phyloP scores from a whole-genome alignment of 2,329 filamentous ascomycete species.

The Fusarium sp. region DNA sequence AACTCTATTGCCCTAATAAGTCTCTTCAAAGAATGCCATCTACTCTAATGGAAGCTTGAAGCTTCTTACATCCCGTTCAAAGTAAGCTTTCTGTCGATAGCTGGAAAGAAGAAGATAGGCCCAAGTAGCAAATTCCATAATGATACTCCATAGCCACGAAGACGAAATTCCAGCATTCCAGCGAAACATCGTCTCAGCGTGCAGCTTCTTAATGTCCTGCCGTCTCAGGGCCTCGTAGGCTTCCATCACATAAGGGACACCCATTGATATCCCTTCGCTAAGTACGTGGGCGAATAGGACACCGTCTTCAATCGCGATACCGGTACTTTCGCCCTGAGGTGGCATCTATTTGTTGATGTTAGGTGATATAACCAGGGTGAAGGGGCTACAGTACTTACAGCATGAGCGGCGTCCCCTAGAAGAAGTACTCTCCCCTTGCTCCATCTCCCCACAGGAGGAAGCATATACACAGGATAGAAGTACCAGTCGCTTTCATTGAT shows the following conservation, averaged over 20 bases:
- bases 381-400: neutral
- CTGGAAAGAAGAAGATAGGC: neutral
- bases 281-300: neutral
- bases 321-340: neutral
- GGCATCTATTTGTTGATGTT: neutral
- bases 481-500: neutral
- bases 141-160: neutral
- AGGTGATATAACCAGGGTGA: too few relatives aligned
- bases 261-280: neutral
- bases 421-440: neutral
- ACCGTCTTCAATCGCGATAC: neutral
- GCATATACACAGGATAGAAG: neutral
- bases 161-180: neutral
- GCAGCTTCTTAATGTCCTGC: neutral
- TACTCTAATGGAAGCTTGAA: neutral
- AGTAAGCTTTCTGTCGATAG: neutral
- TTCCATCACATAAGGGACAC: accelerated
- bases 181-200: neutral
- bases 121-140: neutral
- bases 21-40: too few relatives aligned
- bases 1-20: too few relatives aligned
- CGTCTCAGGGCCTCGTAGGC: neutral
- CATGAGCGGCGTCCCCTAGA: neutral
- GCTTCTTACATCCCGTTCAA: neutral
- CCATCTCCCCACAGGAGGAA: neutral